Percentiles rank a stretch among this genome's conserved stretches.
These are phyloP conservation scores for Ascochyta koolunga DNA, from an alignment of 2,329 filamentous ascomycete genomes.

Conservation along the genomic window DNA sequence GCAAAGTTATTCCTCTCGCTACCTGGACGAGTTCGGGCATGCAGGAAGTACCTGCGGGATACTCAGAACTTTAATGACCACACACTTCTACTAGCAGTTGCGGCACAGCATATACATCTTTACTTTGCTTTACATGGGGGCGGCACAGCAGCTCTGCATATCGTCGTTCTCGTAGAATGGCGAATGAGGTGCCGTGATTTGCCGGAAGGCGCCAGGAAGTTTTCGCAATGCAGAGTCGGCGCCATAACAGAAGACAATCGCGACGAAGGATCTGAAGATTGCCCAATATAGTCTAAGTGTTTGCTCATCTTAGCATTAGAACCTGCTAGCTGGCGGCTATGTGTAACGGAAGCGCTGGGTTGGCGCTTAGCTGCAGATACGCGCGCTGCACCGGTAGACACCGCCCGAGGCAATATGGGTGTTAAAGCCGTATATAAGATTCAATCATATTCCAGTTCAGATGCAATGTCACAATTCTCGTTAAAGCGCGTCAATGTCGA, in stretches of 20 bases:
- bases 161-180: neutral
- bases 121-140: neutral
- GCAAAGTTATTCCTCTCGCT: neutral
- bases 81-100: neutral
- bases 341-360: slow-evolving; percentile 2
- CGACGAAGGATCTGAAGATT: neutral
- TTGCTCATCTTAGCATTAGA: neutral
- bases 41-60: neutral
- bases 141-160: neutral
- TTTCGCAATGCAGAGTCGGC: no score
- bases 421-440: no score
- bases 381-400: neutral
- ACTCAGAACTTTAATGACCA: neutral
- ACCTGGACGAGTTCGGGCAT: neutral
- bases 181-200: neutral
- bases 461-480: no score
- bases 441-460: no score
- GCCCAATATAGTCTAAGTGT: neutral
- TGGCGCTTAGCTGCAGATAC: slow-evolving; percentile 11
- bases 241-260: no score
- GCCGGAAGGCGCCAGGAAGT: neutral
- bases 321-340: neutral
- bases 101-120: slow-evolving; percentile 3
- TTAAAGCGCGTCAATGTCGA: no score
- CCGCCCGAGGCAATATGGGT: neutral